Base-by-base conservation (phyloP, 139 green algal genomes). In the Picochlorum sp. region DNA sequence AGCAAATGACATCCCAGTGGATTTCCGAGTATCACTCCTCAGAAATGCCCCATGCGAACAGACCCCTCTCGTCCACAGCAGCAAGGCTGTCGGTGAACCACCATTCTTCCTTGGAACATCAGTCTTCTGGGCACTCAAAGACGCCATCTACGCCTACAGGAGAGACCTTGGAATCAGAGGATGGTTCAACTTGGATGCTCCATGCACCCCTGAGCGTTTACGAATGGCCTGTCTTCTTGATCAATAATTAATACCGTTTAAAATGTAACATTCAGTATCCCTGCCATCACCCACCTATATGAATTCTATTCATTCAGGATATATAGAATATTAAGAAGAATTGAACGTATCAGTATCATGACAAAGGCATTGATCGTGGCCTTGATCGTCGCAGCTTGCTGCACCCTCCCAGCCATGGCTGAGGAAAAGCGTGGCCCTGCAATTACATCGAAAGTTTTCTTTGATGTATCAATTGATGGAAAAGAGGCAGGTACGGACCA, bases 1-100 rank as follows among this genome's bases (percentile, higher is more conserved):
- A 44, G 90, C 82, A 51, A 97, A 96, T 62, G 93, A 98, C 87
- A 95, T 97, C 56, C 92, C 92, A 0, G 32, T 94, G 1, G 91
- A 98, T 76, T 90, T 97, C 62, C 74, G 89, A 0, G 89, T 97
- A 11, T 80, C 66, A 13, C 82, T 97, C 65, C 82, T 96, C 58
- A 64, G 80, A 50, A 77, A 94, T 58, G 76, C 84, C 1, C 80
- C 84, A 64, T 96, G 95, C 76, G 68, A 74, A 23, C 72, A 82
- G 26, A 90, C 90, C 6, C 76, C 79, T 8, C 28, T 49, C 18
- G 76, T 96, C 30, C 82, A 94, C 67, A 91, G 82, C 11, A 92
- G 81, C 65, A 98, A 98, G 76, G 92, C 92, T 16, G 87, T 98
- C 4, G 92, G 92, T 2, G 92, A 98, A 79, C 92, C 92, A 13